Base-by-base conservation (phyloP, 805 yeast genomes). In the Starmerella potacharoeniae region DNA sequence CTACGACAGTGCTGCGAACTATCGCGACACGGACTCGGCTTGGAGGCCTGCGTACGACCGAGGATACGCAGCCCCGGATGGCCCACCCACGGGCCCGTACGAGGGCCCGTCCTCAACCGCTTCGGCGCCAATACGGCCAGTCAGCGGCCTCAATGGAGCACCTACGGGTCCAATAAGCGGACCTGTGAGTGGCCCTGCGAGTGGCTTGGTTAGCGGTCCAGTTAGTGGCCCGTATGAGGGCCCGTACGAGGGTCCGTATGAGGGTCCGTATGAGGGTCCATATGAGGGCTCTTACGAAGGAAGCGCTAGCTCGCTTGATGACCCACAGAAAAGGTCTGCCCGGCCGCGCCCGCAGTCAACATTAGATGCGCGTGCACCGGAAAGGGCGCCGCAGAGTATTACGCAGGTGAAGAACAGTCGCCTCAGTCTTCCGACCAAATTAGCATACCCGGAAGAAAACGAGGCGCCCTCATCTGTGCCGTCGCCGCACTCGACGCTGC, bases 401-500 rank as follows among this genome's bases (percentile, higher is more conserved):
- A n/a, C 49, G 30, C 49, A 34, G 31, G 40, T 34, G 16, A 46
- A 46, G 10, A 34, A 36, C 34, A 48, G 16, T 28, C 41, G 51
- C 17, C 36, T 36, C 10, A 48, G 51, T n/a, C 42, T 48, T 6
- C 51, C 51, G 28, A n/a, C 51, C 5, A n/a, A 14, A n/a, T 10
- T 48, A 6, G 51, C 43, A 22, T 36, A 36, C 35, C 41, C 41
- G 8, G 50, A 46, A 13, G 43, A 37, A 13, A 17, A 17, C 16
- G 43, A 36, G 17, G 17, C 42, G 17, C 49, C n/a, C 16, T 7
- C 34, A 17, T 8, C 34, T 5, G 43, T 48, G 17, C 49, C 40
- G 13, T 51, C 53, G 29, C 43, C 43, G 4, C 54, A 51, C 31
- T 22, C 49, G 16, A 43, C 42, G 29, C 45, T 51, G 29, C 36